Percentiles rank a stretch among this genome's conserved stretches.
Conservation (phyloP, 2,329 filamentous ascomycete species). For the Pyrenophora seminiperda region DNA sequence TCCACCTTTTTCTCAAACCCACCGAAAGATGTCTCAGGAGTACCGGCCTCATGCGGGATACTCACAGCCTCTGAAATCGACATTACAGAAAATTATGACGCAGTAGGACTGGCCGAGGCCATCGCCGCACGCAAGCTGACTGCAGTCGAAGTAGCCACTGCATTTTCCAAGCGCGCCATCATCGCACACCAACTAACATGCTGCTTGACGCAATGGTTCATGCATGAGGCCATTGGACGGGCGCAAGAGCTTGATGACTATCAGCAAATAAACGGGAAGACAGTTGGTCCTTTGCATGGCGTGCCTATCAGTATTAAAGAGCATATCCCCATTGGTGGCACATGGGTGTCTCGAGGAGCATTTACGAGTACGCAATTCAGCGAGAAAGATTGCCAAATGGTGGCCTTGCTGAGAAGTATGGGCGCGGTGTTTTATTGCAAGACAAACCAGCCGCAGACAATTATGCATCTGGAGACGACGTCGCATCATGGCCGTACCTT, state of each 20-base stretch:
- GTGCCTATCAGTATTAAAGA: constrained; percentile 61
- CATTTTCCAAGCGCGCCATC: constrained; percentile 28
- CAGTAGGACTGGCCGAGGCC: constrained; percentile 48
- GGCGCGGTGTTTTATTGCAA: constrained; percentile 60
- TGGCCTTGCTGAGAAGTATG: constrained; percentile 57
- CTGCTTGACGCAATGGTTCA: constrained; percentile 30
- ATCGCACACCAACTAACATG: constrained; percentile 24
- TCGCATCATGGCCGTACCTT: constrained; percentile 56
- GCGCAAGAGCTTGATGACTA: constrained; percentile 50
- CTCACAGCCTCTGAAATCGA: constrained; percentile 53
- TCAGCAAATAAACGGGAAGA: constrained; percentile 36
- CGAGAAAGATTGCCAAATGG: constrained; percentile 61
- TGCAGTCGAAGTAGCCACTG: constrained; percentile 47
- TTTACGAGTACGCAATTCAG: constrained; percentile 54
- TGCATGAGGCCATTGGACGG: constrained; percentile 24
- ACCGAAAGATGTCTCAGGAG: constrained; percentile 27
- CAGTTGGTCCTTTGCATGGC: constrained; percentile 51
- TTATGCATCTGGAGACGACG: constrained; percentile 60
- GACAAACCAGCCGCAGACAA: constrained; percentile 58
- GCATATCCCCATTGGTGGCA: constrained; percentile 54
- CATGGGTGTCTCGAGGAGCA: constrained; percentile 62
- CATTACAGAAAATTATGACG: constrained; percentile 57
- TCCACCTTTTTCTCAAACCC: constrained; percentile 16
- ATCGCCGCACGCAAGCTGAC: constrained; percentile 47
- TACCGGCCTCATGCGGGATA: constrained; percentile 48